Percentiles rank a stretch among this genome's conserved stretches.
These are phyloP conservation scores for Cenchrus fungigraminus DNA, from an alignment of 176 grass and related monocot species.

Conservation along the genomic window DNA sequence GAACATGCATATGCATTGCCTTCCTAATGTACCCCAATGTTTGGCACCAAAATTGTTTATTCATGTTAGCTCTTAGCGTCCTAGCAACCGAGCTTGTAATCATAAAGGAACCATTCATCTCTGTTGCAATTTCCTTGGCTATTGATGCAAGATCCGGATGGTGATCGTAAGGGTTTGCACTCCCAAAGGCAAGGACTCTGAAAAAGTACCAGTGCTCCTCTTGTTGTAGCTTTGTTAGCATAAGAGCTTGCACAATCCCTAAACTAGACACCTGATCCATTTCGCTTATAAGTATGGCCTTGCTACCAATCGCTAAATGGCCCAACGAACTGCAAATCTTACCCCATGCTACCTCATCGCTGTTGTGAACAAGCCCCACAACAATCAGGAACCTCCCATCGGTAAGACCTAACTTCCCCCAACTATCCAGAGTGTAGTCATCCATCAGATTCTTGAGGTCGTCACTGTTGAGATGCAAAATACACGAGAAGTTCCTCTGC, in stretches of 20 bases:
- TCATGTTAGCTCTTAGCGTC: not conserved
- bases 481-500: not conserved
- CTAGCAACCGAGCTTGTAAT: not conserved
- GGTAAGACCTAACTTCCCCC: not conserved
- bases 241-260: not conserved
- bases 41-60: not conserved
- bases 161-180: slow-evolving; percentile 4
- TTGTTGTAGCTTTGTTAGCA: not conserved
- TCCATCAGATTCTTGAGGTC: not conserved
- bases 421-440: no score
- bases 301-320: not conserved
- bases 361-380: not conserved
- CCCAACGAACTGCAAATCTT: not conserved
- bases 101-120: not conserved
- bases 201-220: slow-evolving; percentile 12
- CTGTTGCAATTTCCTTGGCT: not conserved
- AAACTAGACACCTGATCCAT: not conserved
- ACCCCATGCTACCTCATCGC: not conserved
- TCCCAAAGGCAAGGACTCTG: slow-evolving; percentile 23
- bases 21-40: not conserved
- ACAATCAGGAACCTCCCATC: not conserved
- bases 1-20: not conserved
- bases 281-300: slow-evolving; percentile 13
- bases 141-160: not conserved
- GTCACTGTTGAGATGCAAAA: not conserved